phyloP scores from a whole-genome alignment of 1,284 basidiomycete genomes.

The Cryptococcus depauperatus region DNA sequence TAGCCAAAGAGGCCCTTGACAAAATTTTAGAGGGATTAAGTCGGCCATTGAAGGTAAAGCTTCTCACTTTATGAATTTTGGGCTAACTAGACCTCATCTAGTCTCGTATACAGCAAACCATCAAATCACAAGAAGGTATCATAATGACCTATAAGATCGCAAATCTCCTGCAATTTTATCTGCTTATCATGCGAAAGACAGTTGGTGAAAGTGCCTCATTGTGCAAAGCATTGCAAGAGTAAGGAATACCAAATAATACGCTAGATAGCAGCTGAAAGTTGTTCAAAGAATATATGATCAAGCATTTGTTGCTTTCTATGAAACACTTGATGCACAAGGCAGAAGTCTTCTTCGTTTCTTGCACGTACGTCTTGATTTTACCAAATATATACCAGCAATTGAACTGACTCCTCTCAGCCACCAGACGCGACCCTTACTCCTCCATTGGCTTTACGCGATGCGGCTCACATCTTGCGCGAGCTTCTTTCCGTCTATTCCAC shows the following conservation, averaged over 20 bases:
- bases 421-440: constrained; percentile 69
- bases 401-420: constrained; percentile 52
- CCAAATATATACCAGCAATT: too few species aligned
- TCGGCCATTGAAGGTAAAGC: constrained; percentile 67
- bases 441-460: constrained; percentile 68
- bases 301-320: constrained; percentile 75
- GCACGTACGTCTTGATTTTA: constrained; percentile 63
- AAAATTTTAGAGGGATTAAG: constrained; percentile 73
- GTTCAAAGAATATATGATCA: constrained; percentile 61
- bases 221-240: constrained; percentile 73
- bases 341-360: constrained; percentile 62
- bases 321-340: constrained; percentile 73
- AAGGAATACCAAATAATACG: constrained; percentile 40
- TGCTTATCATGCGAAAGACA: constrained; percentile 82
- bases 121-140: constrained; percentile 83
- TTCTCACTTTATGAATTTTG: not conserved
- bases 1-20: constrained; percentile 77
- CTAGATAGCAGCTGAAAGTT: constrained; percentile 4
- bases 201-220: constrained; percentile 73
- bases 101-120: constrained; percentile 83
- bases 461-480: constrained; percentile 72
- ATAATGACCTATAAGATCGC: constrained; percentile 86
- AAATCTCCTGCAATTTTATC: constrained; percentile 90
- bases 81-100: constrained; percentile 32
- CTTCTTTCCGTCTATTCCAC: constrained; percentile 81